Percentiles rank a stretch among this genome's conserved stretches.
phyloP scores from a whole-genome alignment of 805 yeast species.

The Phaffomyces antillensis region DNA sequence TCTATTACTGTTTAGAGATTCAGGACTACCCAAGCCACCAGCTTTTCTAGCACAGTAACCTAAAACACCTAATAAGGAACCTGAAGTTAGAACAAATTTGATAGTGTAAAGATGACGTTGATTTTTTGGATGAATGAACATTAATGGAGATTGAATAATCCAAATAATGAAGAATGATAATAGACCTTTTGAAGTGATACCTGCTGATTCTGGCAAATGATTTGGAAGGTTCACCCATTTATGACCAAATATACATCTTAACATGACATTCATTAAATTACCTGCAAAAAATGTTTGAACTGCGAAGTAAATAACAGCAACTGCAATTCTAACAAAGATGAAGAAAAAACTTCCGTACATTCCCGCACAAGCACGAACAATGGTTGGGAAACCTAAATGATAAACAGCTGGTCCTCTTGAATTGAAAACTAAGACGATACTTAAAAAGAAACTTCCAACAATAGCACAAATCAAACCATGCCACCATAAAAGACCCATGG shows the following conservation, averaged over 20 bases:
- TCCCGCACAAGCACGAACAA: slow-evolving; percentile 1
- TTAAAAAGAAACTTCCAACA: slow-evolving; percentile 3
- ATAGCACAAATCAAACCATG: slow-evolving; percentile 3
- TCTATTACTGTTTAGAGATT: slow-evolving; percentile 1
- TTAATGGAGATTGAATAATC: slow-evolving; percentile 1
- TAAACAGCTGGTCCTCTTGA: slow-evolving; percentile 4
- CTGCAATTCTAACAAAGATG: slow-evolving; percentile 1
- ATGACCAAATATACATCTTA: slow-evolving; percentile 3
- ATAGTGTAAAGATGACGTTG: slow-evolving; percentile 3
- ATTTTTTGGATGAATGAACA: not conserved
- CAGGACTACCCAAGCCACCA: slow-evolving; percentile 7
- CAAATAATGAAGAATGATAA: slow-evolving; percentile 1
- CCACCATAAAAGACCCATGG: slow-evolving; percentile 1
- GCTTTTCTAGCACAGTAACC: slow-evolving; percentile 9
- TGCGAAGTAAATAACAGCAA: slow-evolving; percentile 2
- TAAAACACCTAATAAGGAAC: slow-evolving; percentile 2
- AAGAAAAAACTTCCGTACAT: slow-evolving; percentile 4
- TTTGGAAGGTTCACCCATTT: slow-evolving; percentile 1
- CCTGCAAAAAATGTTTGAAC: slow-evolving; percentile 4
- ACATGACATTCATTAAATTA: slow-evolving; percentile 1
- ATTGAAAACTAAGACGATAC: slow-evolving; percentile 1
- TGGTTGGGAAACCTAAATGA: slow-evolving; percentile 3
- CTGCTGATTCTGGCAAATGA: not conserved
- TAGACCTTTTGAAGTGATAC: not conserved
- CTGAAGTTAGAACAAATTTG: slow-evolving; percentile 16